phyloP scores from a whole-genome alignment of 108 stramenopile species.

The Nitzschia palea region DNA sequence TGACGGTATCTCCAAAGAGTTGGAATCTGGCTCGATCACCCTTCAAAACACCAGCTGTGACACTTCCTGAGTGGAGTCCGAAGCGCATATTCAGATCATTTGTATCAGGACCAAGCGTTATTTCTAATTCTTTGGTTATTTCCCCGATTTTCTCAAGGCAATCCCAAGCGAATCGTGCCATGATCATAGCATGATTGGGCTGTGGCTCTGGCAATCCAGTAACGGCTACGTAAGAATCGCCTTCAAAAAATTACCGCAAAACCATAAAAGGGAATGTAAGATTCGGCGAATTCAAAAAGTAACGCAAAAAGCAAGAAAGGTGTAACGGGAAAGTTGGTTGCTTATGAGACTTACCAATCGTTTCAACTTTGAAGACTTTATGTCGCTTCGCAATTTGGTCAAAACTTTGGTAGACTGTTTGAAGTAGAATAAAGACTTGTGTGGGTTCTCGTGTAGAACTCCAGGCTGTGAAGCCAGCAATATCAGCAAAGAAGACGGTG shows the following conservation, averaged over 20 bases:
- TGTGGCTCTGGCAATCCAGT: slow-evolving; percentile 44
- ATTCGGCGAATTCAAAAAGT: no score
- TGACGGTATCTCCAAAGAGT: slow-evolving; percentile 44
- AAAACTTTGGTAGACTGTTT: slow-evolving; percentile 37
- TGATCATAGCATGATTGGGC: slow-evolving; percentile 43
- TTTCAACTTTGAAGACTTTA: slow-evolving; percentile 39
- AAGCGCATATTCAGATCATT: slow-evolving; percentile 7
- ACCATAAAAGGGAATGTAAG: no score
- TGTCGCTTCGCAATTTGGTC: slow-evolving; percentile 11
- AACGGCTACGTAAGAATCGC: slow-evolving; percentile 43
- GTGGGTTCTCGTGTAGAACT: slow-evolving; percentile 37
- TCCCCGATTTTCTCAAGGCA: slow-evolving; percentile 1
- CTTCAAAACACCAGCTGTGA: slow-evolving; percentile 48
- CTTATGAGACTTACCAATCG: slow-evolving; percentile 5
- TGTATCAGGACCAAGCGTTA: slow-evolving; percentile 21
- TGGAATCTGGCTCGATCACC: slow-evolving; percentile 38
- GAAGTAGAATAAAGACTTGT: slow-evolving; percentile 56
- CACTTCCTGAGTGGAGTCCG: slow-evolving; percentile 26
- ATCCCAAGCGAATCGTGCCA: slow-evolving; percentile 38
- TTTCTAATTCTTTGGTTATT: slow-evolving; percentile 2
- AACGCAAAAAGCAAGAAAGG: no score
- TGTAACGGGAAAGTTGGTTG: no score
- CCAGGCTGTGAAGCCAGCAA: slow-evolving; percentile 40
- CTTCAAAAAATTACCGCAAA: no score
- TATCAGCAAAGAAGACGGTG: slow-evolving; percentile 60